Evolutionary conservation across 495 filamentous ascomycete species (phyloP), one percentile per base, ranked within the genome.

Genomic region (Aspergillus homomorphus): DNA sequence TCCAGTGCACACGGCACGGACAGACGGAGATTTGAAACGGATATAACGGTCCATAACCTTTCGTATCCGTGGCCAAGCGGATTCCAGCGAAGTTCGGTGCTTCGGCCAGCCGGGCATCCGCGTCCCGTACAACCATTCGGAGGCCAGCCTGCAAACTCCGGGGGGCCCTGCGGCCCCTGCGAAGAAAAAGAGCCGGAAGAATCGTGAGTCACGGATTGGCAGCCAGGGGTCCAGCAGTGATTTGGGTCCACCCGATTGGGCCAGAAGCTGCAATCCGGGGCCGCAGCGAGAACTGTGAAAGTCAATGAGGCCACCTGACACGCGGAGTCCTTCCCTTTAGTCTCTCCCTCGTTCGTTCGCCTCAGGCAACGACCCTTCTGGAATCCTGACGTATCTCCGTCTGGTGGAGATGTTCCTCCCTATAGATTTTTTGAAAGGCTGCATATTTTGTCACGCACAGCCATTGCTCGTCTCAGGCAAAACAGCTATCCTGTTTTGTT

Each of bases 101-200:
- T 28, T 61, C 62, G 61, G 61, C 20, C 51, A 45, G 44, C 59
- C 61, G 62, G 62, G 50, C 42, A 60, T 58, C 62, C 62, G 58
- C 58, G 26, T 12, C 41, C 53, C 15, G 15, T 38, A 38, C 33
- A 38, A 38, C 33, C 33, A 38, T 38, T 45, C 41, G 45, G 53
- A 54, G 61, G 44, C 44, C 19, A 33, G 30, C 7, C 54, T 33
- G 14, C 58, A 64, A 60, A 64, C 50, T 60, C 62, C 62, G 60
- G 45, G 38, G 51, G 9, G 33, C 2, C 2, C 33, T 38, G 33
- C 33, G 33, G 33, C 6, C 12, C 33, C 33, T 38, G 33, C 33
- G 28, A 62, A 66, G 64, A 66, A 63, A 66, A 66, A 63, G 56
- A 66, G 58, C 51, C 64, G 64, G 64, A 43, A 66, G 50, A 18